Conservation (phyloP, 352 stramenopile species). For the Phytophthora pini region DNA sequence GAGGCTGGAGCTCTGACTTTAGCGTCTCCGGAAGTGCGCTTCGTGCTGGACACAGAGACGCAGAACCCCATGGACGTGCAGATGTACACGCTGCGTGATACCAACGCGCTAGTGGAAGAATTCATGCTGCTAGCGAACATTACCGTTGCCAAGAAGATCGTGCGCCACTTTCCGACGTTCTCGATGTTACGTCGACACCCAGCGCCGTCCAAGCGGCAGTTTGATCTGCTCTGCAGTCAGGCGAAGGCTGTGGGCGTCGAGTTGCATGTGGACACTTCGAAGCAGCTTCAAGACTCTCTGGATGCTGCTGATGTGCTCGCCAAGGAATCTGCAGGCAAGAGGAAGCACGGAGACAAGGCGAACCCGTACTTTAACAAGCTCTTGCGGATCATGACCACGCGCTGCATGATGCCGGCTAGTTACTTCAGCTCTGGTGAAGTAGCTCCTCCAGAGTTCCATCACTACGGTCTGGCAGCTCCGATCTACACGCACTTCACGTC, state of each 20-base stretch:
- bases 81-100: slow-evolving; percentile 95
- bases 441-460: slow-evolving; percentile 95
- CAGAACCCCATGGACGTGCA: slow-evolving; percentile 98
- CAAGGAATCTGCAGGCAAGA: slow-evolving; percentile 25
- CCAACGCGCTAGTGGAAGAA: slow-evolving; percentile 98
- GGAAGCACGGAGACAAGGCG: slow-evolving; percentile 44
- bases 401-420: slow-evolving; percentile 98
- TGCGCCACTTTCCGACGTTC: slow-evolving; percentile 94
- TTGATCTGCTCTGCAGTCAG: slow-evolving; percentile 87
- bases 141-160: slow-evolving; percentile 96
- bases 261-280: slow-evolving; percentile 79
- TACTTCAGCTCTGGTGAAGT: slow-evolving; percentile 99
- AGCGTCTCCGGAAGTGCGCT: slow-evolving; percentile 96
- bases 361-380: slow-evolving; percentile 99
- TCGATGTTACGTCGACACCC: slow-evolving; percentile 96
- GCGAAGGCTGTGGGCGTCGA: slow-evolving; percentile 85
- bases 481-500: slow-evolving; percentile 99
- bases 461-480: slow-evolving; percentile 98
- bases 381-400: slow-evolving; percentile 95
- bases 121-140: slow-evolving; percentile 99
- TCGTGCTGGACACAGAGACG: slow-evolving; percentile 98
- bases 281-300: slow-evolving; percentile 78
- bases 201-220: slow-evolving; percentile 94
- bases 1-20: slow-evolving; percentile 97
- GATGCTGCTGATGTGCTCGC: slow-evolving; percentile 81